These are phyloP conservation scores for Chlamydomonas reinhardtii DNA, from an alignment of 163 green algal species.

Conservation along the genomic window DNA sequence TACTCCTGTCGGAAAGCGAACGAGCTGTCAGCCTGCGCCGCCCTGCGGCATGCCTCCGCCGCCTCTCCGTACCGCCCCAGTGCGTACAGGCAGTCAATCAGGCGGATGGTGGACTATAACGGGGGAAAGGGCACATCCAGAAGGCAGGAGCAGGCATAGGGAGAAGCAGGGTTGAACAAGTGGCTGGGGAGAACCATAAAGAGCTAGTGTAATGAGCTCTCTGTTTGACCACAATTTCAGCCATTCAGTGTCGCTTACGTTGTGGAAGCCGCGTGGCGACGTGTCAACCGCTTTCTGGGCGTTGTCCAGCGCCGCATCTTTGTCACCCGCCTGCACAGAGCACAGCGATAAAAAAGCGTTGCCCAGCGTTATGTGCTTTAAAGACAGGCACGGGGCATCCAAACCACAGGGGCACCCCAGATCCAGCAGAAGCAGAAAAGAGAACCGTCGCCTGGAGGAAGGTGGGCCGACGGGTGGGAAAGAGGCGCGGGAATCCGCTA, in stretches of 20 bases:
- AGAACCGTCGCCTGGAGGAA: no score
- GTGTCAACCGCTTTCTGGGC: constrained; percentile 11
- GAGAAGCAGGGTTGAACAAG: no score
- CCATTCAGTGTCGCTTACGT: background rate
- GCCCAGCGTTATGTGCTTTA: no score
- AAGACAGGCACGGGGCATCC: no score
- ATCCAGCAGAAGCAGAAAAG: no score
- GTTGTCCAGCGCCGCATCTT: constrained; percentile 2
- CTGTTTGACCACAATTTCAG: background rate
- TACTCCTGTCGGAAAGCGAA: constrained; percentile 21
- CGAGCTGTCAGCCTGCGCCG: constrained; percentile 11
- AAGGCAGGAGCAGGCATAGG: background rate
- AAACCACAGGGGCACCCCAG: no score
- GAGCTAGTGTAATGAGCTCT: no score
- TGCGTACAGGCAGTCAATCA: constrained; percentile 38
- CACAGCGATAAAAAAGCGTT: no score
- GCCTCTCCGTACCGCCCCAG: constrained; percentile 12
- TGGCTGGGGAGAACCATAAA: no score
- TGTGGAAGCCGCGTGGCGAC: constrained; percentile 22
- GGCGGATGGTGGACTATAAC: background rate
- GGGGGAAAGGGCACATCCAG: no score
- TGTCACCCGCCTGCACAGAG: background rate
- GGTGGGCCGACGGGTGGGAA: no score
- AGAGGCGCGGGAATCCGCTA: no score
- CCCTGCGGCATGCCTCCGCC: background rate